Percentiles rank a stretch among this genome's conserved stretches.
Conservation (phyloP, 192 early-diverging fungal species). For the Entomortierella lignicola region DNA sequence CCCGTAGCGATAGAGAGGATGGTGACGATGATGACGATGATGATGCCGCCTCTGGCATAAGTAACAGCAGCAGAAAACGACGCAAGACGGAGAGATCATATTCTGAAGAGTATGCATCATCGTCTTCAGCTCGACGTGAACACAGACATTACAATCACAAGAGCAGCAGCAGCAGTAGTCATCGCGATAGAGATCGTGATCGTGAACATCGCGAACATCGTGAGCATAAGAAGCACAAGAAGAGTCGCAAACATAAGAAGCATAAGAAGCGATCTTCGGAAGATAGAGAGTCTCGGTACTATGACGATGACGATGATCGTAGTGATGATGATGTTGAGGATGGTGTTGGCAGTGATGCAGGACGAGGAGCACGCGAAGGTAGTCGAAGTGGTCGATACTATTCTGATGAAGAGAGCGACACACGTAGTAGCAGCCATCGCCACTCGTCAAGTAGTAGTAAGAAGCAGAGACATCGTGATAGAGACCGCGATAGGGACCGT, state of each 20-base stretch:
- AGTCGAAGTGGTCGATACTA: conserved; percentile 6
- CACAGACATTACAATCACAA: conserved; percentile 36
- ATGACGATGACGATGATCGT: not conserved
- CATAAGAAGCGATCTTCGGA: conserved; percentile 53
- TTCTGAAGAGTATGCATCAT: conserved; percentile 44
- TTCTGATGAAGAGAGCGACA: conserved; percentile 20
- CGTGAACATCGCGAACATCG: conserved; percentile 27
- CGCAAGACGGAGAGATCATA: conserved; percentile 26
- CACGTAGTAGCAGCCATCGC: not conserved
- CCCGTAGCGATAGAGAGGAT: not conserved
- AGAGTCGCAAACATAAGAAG: conserved; percentile 52
- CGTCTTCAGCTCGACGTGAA: conserved; percentile 21
- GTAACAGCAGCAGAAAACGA: conserved; percentile 23
- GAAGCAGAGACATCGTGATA: conserved; percentile 6
- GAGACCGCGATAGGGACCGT: conserved; percentile 15
- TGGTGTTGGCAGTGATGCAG: not conserved
- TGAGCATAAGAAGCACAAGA: conserved; percentile 54
- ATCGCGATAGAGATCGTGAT: conserved; percentile 3
- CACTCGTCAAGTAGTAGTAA: conserved; percentile 11
- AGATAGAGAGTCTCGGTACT: conserved; percentile 13
- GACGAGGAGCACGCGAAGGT: not conserved
- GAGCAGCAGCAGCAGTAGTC: conserved; percentile 17
- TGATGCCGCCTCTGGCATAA: conserved; percentile 5
- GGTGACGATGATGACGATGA: conserved; percentile 14
- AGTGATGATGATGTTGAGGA: conserved; percentile 5